phyloP scores from a whole-genome alignment of 768 basidiomycete species.

The Sporobolomyces phaffii region DNA sequence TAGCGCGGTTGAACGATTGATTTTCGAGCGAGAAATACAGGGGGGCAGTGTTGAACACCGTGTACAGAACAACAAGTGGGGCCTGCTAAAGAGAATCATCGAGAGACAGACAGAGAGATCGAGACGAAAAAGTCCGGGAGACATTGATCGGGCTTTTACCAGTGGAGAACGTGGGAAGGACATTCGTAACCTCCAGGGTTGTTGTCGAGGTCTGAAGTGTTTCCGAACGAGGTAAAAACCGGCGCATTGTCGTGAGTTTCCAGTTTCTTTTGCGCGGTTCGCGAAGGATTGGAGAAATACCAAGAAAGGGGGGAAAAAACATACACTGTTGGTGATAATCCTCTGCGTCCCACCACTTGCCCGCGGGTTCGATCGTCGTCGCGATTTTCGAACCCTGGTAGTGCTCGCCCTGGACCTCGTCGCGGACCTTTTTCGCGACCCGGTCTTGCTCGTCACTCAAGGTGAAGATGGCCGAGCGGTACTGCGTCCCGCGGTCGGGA shows the following conservation, averaged over 20 bases:
- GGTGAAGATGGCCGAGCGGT: conserved; percentile 87
- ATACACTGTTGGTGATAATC: conserved; percentile 57
- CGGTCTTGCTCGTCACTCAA: conserved; percentile 64
- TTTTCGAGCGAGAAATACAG: too few relatives aligned
- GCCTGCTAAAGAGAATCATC: neutral
- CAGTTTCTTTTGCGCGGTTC: neutral
- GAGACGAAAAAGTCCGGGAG: neutral
- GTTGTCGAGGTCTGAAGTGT: conserved; percentile 57
- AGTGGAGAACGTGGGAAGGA: conserved; percentile 76
- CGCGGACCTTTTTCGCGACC: conserved; percentile 69
- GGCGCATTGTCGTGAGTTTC: neutral
- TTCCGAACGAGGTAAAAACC: too few relatives aligned
- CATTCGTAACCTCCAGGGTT: conserved; percentile 88
- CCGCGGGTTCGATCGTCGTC: conserved; percentile 65
- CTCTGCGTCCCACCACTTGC: conserved; percentile 62
- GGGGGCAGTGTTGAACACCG: too few relatives aligned
- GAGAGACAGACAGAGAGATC: neutral
- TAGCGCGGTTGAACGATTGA: too few relatives aligned
- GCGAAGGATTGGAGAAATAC: neutral
- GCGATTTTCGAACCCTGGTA: conserved; percentile 70
- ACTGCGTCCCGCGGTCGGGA: conserved; percentile 56
- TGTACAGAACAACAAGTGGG: too few relatives aligned
- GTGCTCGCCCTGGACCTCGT: conserved; percentile 75
- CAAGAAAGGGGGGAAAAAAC: conserved; percentile 6
- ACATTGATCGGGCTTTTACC: conserved; percentile 43